Percentiles rank a stretch among this genome's conserved stretches.
phyloP scores from a whole-genome alignment of 768 basidiomycete genomes.

The Daedalea quercina region DNA sequence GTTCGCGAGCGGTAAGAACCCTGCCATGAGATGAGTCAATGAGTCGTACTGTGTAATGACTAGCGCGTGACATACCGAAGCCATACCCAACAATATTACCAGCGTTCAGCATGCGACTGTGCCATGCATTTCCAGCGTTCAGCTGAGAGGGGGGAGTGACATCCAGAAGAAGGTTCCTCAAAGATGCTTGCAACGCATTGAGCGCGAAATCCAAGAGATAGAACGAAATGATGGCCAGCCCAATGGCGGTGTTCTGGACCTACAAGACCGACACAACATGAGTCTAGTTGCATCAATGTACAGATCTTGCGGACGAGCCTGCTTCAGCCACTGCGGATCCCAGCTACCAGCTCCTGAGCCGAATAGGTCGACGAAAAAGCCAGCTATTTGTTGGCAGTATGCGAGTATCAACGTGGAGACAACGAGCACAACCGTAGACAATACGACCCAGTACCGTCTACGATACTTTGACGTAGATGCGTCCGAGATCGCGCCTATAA shows the following conservation, averaged over 20 bases:
- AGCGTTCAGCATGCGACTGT: slow-evolving; percentile 92
- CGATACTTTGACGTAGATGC: slow-evolving; percentile 87
- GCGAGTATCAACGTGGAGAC: slow-evolving; percentile 75
- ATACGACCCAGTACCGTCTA: slow-evolving; percentile 86
- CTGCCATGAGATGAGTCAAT: slow-evolving; percentile 29
- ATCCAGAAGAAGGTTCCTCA: slow-evolving; percentile 91
- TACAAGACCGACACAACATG: background rate
- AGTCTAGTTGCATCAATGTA: background rate
- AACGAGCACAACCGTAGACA: slow-evolving; percentile 78
- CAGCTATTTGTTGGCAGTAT: slow-evolving; percentile 71
- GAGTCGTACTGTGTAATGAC: background rate
- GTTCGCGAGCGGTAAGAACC: slow-evolving; percentile 82
- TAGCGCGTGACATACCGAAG: slow-evolving; percentile 49
- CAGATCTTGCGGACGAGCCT: slow-evolving; percentile 33
- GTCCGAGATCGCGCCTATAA: slow-evolving; percentile 90
- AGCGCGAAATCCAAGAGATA: slow-evolving; percentile 96
- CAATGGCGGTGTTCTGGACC: slow-evolving; percentile 59
- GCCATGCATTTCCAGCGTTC: slow-evolving; percentile 96
- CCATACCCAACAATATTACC: slow-evolving; percentile 95
- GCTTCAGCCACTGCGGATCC: slow-evolving; percentile 67
- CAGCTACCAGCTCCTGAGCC: slow-evolving; percentile 77
- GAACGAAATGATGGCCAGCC: slow-evolving; percentile 83
- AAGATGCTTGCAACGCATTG: slow-evolving; percentile 89
- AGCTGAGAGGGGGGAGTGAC: slow-evolving; percentile 84
- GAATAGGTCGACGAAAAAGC: slow-evolving; percentile 69